Evolutionary conservation across 1,139 yeast species (phyloP).

Genomic region (Sugiyamaella neomexicana): DNA sequence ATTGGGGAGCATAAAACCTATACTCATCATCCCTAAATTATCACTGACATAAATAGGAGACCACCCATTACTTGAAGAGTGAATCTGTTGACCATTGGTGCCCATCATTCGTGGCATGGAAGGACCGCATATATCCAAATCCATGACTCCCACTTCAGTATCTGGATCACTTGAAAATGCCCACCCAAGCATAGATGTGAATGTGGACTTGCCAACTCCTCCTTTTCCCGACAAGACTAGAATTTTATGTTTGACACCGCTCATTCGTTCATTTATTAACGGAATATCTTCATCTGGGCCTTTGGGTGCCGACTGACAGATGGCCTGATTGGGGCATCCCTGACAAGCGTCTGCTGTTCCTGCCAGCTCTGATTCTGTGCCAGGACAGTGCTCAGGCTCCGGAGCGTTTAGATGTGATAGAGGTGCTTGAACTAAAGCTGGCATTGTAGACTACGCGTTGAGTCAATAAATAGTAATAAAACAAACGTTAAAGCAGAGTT

Average conservation of each 20-base stretch:
- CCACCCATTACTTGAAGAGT: constrained; percentile 91
- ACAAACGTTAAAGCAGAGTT: background rate
- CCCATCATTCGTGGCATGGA: constrained; percentile 95
- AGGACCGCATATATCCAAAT: constrained; percentile 96
- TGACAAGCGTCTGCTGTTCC: constrained; percentile 92
- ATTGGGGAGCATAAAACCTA: constrained; percentile 92
- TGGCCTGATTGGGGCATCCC: constrained; percentile 91
- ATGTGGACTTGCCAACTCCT: constrained; percentile 97
- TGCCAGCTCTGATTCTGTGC: constrained; percentile 91
- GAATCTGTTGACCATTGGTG: constrained; percentile 81
- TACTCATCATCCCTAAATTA: constrained; percentile 92
- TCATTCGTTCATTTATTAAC: constrained; percentile 64
- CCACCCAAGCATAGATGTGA: constrained; percentile 93
- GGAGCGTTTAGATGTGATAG: constrained; percentile 33
- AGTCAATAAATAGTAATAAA: constrained; percentile 2
- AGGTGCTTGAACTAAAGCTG: constrained; percentile 19
- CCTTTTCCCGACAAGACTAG: constrained; percentile 94
- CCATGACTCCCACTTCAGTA: constrained; percentile 93
- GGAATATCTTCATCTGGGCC: constrained; percentile 97
- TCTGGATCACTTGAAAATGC: constrained; percentile 89
- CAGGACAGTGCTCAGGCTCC: constrained; percentile 96
- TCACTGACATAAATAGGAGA: constrained; percentile 96
- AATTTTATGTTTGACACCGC: constrained; percentile 74
- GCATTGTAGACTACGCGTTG: constrained; percentile 11
- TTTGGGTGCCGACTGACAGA: constrained; percentile 83